Evolutionary conservation across 2,329 filamentous ascomycete genomes (phyloP).

Genomic region (Alternaria brassicicola): DNA sequence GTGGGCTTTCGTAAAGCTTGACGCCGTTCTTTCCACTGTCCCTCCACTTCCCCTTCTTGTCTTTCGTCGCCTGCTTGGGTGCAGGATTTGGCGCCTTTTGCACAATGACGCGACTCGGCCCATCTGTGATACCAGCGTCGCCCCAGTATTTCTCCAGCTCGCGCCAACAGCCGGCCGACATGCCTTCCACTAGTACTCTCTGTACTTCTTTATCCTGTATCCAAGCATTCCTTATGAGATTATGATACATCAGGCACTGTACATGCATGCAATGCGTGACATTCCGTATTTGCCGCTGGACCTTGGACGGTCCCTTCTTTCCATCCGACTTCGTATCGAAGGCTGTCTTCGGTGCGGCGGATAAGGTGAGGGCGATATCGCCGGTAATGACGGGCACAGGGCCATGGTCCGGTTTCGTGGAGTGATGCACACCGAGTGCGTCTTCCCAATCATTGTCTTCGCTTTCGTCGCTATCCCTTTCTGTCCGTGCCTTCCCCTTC

Average conservation of each 20-base stretch:
- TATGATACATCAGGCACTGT: constrained; percentile 86
- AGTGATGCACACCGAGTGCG: constrained; percentile 48
- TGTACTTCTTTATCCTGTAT: constrained; percentile 45
- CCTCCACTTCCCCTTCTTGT: constrained; percentile 44
- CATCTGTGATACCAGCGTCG: constrained; percentile 86
- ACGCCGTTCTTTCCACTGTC: constrained; percentile 51
- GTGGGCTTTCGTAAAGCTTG: constrained; percentile 34
- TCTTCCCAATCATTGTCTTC: constrained; percentile 51
- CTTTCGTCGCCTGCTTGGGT: constrained; percentile 61
- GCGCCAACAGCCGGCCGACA: constrained; percentile 44
- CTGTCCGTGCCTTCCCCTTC: constrained; percentile 50
- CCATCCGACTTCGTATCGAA: constrained; percentile 54
- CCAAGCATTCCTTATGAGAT: constrained; percentile 65
- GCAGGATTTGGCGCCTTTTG: constrained; percentile 62
- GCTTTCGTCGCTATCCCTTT: constrained; percentile 42
- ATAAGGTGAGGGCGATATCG: constrained; percentile 75
- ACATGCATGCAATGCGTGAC: constrained; percentile 89
- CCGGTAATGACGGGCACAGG: constrained; percentile 60
- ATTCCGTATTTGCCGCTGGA: constrained; percentile 77
- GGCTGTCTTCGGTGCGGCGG: constrained; percentile 28
- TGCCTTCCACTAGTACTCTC: constrained; percentile 35
- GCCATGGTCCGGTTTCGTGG: constrained; percentile 41
- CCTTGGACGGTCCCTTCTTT: constrained; percentile 86
- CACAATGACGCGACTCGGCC: constrained; percentile 76
- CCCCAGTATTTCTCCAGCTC: constrained; percentile 52